These are phyloP conservation scores for Solanum chiquidenum DNA, from an alignment of 257 asterid species.

Conservation along the genomic window DNA sequence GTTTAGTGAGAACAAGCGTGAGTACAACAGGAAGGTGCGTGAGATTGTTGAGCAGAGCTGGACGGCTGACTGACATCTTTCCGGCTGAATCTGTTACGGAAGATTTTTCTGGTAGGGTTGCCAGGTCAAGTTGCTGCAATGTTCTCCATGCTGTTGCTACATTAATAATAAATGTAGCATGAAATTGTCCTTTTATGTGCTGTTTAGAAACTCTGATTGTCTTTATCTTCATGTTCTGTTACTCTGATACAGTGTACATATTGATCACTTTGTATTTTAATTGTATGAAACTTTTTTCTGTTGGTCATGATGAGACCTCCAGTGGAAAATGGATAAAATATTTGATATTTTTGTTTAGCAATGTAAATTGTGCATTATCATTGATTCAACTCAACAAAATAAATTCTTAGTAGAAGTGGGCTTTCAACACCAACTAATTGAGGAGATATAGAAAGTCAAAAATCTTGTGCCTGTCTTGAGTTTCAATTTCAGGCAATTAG, in stretches of 20 bases:
- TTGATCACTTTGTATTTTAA: conserved; percentile 13
- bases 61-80: conserved; percentile 60
- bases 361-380: background rate
- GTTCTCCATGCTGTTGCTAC: conserved; percentile 6
- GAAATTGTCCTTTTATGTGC: conserved; percentile 9
- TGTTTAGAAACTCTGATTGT: conserved; percentile 20
- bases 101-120: conserved; percentile 25
- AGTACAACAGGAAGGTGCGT: conserved; percentile 84
- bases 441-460: background rate
- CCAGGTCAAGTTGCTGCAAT: conserved; percentile 3
- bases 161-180: conserved; percentile 14
- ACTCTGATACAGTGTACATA: conserved; percentile 35
- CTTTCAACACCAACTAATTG: background rate
- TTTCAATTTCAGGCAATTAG: background rate
- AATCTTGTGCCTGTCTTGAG: background rate
- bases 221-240: conserved; percentile 16
- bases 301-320: background rate
- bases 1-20: conserved; percentile 85
- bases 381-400: background rate
- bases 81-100: background rate
- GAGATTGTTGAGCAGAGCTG: conserved; percentile 92
- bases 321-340: background rate
- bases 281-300: background rate
- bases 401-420: background rate
- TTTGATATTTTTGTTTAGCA: background rate